These are phyloP conservation scores for peach (Prunus persica) DNA, from an alignment of 306 rosid species.

Conservation along the genomic window DNA sequence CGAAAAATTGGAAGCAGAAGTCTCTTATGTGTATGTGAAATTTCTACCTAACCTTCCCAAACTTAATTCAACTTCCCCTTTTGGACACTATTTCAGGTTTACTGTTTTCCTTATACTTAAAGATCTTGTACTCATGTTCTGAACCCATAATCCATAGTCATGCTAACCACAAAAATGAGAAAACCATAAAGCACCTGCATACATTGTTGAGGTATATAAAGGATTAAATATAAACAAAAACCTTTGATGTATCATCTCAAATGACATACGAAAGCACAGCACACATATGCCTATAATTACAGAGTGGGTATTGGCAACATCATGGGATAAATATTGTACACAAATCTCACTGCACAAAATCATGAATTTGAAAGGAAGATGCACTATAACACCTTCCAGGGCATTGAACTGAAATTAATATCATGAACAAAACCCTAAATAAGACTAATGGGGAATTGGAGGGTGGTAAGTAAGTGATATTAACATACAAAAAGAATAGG, in stretches of 20 bases:
- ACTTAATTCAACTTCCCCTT: not conserved
- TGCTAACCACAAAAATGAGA: not conserved
- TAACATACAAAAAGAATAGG: not conserved
- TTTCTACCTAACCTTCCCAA: not conserved
- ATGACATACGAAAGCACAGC: not conserved
- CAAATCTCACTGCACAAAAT: not conserved
- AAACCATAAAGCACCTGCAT: not conserved
- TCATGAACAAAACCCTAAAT: not conserved
- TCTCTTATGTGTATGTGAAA: not conserved
- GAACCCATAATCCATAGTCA: not conserved
- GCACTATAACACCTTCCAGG: not conserved
- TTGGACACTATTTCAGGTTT: constrained; percentile 6
- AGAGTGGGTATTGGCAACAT: not conserved
- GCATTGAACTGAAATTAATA: not conserved
- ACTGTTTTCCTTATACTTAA: not conserved
- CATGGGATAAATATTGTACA: not conserved
- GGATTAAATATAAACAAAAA: not conserved
- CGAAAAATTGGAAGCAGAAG: not conserved
- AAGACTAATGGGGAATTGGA: not conserved
- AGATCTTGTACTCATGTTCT: not conserved
- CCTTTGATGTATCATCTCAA: not conserved
- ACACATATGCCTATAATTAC: not conserved
- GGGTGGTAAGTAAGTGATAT: not conserved
- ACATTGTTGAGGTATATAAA: not conserved
- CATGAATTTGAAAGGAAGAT: not conserved